Evolutionary conservation across 2,329 filamentous ascomycete genomes (phyloP), one percentile per base, ranked within the genome.

Genomic region (Uncinocarpus reesii): DNA sequence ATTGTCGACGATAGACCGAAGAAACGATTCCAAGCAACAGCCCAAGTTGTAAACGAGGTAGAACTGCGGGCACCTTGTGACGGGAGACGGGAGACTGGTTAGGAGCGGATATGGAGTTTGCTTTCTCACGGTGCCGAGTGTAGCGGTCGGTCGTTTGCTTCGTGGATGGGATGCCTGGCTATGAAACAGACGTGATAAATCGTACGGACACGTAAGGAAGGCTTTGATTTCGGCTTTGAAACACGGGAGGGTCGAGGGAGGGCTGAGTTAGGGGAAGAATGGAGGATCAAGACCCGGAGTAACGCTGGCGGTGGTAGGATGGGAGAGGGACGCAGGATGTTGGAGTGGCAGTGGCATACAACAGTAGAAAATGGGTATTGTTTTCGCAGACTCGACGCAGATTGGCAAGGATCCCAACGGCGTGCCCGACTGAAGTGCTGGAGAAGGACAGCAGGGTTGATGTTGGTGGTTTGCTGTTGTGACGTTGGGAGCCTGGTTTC

Each of bases 361-460:
- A n/a, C n/a, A n/a, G n/a, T n/a, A n/a, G n/a, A n/a, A n/a, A n/a
- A n/a, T n/a, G n/a, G n/a, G n/a, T n/a, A n/a, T n/a, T n/a, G n/a
- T n/a, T n/a, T n/a, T n/a, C n/a, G n/a, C n/a, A n/a, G n/a, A n/a
- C n/a, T n/a, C n/a, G n/a, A n/a, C n/a, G 7, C 4, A 26, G 10
- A 16, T 2, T 20, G 18, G 13, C 3, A 28, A 32, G 3, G 11
- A 5, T 24, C 26, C 18, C 36, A 47, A 35, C 10, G 45, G 28
- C 41, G 16, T 23, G 26, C 7, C 35, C 21, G n/a, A 13, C 5
- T n/a, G 36, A 34, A 29, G 28, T 26, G 7, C 8, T 35, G 16
- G 15, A 16, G 36, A 41, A 34, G 29, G 35, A 41, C 35, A 41
- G 18, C 45, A 47, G 45, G 45, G 45, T 47, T 47, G 45, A 38